Evolutionary conservation across 805 yeast species (phyloP), one percentile per base, ranked within the genome.

Genomic region (Wickerhamomyces alni): DNA sequence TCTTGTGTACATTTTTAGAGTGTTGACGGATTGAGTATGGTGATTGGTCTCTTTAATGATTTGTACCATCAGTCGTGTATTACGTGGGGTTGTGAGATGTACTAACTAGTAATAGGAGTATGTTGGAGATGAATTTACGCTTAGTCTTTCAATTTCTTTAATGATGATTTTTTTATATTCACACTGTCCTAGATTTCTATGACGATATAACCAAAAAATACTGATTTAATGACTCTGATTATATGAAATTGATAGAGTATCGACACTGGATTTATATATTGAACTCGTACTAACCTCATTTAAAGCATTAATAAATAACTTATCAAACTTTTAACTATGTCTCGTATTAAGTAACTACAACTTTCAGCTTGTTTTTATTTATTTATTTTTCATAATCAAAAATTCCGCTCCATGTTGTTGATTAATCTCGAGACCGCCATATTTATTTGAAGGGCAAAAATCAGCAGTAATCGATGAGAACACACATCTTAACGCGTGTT

Each of bases 201-300:
- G 70, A 64, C 59, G 61, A 52, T 43, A 39, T 41, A 54, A 48
- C 45, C 49, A 32, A 58, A 62, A 62, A 65, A 54, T 30, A 69
- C 74, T 69, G 74, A 69, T 69, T 68, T 69, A 66, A 66, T 66
- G 70, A 66, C 58, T 65, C 70, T 66, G 70, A 66, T 30, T 7
- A 17, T 15, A 10, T 21, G 24, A 21, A 21, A 21, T 21, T 21
- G 17, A 28, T 7, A 15, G 17, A 28, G 6, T 15, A 8, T 7
- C 6, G 31, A 16, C 15, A 8, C 7, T 15, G 18, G 17, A 9
- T 28, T n/a, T 28, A n/a, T 6, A 15, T 8, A n/a, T 13, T 9
- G 9, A 7, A 16, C 31, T 17, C 8, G n/a, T 28, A 28, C 31
- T 29, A 30, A 38, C 16, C 36, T n/a, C n/a, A n/a, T n/a, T n/a